phyloP scores from a whole-genome alignment of 371 early-diverging fungal genomes.

The Coemansia sp. region DNA sequence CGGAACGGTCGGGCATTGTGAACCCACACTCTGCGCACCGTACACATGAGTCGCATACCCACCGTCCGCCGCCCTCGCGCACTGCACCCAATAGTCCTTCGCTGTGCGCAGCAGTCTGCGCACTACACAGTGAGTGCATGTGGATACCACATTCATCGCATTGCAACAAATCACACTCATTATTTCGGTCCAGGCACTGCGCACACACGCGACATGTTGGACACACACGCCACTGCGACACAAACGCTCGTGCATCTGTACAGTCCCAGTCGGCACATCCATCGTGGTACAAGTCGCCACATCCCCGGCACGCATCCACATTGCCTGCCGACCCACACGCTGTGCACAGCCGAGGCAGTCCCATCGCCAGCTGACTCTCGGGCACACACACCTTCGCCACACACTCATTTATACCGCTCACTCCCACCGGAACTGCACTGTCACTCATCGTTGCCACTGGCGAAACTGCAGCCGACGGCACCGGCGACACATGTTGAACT shows the following conservation, averaged over 20 bases:
- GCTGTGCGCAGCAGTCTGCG: constrained; percentile 11
- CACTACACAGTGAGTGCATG: constrained; percentile 32
- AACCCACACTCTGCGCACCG: constrained; percentile 42
- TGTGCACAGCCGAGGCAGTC: constrained; percentile 16
- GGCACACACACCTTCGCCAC: neutral
- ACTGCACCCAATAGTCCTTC: constrained; percentile 10
- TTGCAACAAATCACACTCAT: constrained; percentile 12
- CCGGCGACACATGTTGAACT: neutral
- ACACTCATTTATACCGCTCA: neutral
- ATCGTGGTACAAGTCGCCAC: constrained; percentile 44
- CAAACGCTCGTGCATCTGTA: neutral
- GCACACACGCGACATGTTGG: constrained; percentile 34
- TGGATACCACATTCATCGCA: constrained; percentile 33
- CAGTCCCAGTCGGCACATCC: constrained; percentile 8
- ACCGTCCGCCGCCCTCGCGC: constrained; percentile 18
- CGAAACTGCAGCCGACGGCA: neutral
- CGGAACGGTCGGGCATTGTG: neutral
- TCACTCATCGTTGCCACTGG: neutral
- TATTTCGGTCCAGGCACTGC: constrained; percentile 14
- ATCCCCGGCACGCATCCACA: constrained; percentile 20
- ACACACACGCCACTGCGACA: constrained; percentile 19
- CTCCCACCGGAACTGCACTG: neutral
- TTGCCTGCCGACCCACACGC: constrained; percentile 29
- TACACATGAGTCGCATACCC: constrained; percentile 47
- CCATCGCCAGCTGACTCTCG: neutral